Percentiles rank a stretch among this genome's conserved stretches.
phyloP scores from a whole-genome alignment of 164 flowering plant species.

The Chimonanthus praecox region DNA sequence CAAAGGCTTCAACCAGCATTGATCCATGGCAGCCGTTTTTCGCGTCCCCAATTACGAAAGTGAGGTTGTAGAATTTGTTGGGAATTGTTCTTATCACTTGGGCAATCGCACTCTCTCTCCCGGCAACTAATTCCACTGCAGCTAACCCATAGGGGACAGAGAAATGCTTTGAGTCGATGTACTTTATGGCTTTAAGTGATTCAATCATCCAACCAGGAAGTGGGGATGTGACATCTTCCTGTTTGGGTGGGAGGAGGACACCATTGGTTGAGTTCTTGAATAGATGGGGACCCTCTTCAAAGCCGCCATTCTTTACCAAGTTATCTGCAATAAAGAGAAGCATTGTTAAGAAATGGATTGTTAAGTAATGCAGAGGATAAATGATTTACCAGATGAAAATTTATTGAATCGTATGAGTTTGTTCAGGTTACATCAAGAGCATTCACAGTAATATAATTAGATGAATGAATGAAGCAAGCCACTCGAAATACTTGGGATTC shows the following conservation, averaged over 20 bases:
- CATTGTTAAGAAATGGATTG: background rate
- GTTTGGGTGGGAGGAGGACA: constrained; percentile 82
- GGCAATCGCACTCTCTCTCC: constrained; percentile 86
- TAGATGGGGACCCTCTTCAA: constrained; percentile 74
- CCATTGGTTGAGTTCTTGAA: constrained; percentile 61
- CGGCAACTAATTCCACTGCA: constrained; percentile 81
- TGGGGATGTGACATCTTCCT: constrained; percentile 66
- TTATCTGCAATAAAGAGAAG: constrained; percentile 39
- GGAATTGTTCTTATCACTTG: constrained; percentile 66
- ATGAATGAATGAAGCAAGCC: too few species aligned
- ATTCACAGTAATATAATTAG: too few species aligned
- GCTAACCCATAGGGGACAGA: constrained; percentile 59
- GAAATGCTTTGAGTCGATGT: constrained; percentile 71
- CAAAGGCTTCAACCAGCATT: constrained; percentile 89
- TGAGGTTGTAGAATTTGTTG: constrained; percentile 44
- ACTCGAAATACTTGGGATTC: too few species aligned
- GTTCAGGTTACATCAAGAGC: too few species aligned
- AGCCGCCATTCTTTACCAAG: constrained; percentile 63
- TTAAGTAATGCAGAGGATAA: too few species aligned
- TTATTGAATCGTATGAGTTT: too few species aligned
- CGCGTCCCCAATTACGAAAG: constrained; percentile 73
- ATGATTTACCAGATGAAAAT: too few species aligned
- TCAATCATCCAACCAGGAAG: constrained; percentile 94
- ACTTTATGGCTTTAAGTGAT: constrained; percentile 85
- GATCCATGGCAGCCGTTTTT: constrained; percentile 81